phyloP scores from a whole-genome alignment of 805 yeast genomes.

The Starmera amethionina region DNA sequence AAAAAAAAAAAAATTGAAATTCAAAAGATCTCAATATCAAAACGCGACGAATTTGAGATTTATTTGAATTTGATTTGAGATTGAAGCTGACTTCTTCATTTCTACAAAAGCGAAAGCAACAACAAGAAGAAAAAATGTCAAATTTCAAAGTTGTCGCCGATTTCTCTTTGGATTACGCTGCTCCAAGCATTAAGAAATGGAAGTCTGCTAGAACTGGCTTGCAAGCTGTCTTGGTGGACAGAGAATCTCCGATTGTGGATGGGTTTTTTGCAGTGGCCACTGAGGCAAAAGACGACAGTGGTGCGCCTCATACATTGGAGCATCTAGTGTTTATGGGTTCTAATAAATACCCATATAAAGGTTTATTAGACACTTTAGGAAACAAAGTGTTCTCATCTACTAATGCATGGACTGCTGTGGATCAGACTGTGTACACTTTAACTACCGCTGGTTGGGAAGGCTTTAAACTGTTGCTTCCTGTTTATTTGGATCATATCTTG shows the following conservation, averaged over 20 bases:
- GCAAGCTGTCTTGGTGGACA: conserved; percentile 65
- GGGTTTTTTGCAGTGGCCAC: conserved; percentile 97
- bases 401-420: conserved; percentile 96
- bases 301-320: conserved; percentile 93
- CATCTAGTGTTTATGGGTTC: conserved; percentile 95
- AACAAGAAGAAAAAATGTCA: neutral
- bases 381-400: conserved; percentile 77
- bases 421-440: conserved; percentile 88
- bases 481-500: conserved; percentile 80
- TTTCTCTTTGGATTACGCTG: conserved; percentile 68
- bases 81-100: too few species aligned
- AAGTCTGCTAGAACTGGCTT: conserved; percentile 71
- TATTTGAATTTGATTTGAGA: too few species aligned
- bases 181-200: conserved; percentile 66
- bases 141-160: conserved; percentile 33
- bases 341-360: conserved; percentile 80
- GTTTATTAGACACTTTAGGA: conserved; percentile 79
- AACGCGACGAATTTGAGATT: too few species aligned
- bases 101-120: too few species aligned
- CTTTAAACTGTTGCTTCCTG: conserved; percentile 72
- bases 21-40: too few species aligned
- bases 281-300: conserved; percentile 78
- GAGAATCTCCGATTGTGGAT: conserved; percentile 78
- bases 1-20: too few species aligned
- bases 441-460: conserved; percentile 97